Evolutionary conservation across 2,329 filamentous ascomycete species (phyloP).

Genomic region (Paracorniculantispora psalliotae): DNA sequence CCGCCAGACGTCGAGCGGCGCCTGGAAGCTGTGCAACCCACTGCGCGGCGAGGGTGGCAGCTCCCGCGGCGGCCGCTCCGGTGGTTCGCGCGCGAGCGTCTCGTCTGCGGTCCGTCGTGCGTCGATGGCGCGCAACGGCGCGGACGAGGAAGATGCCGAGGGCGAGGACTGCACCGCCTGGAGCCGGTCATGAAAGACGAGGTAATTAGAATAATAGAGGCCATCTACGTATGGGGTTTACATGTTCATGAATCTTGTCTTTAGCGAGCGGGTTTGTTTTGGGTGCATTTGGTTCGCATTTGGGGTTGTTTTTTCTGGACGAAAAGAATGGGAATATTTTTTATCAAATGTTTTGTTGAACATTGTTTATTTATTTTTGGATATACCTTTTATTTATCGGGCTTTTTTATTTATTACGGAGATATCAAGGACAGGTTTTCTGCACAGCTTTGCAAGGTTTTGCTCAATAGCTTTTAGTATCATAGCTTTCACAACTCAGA

Average conservation of each 20-base stretch:
- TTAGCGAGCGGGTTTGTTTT: constrained; percentile 4
- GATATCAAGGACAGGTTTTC: too few relatives aligned
- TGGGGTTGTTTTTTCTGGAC: background rate
- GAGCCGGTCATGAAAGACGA: background rate
- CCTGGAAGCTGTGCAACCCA: constrained; percentile 32
- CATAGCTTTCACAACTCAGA: too few relatives aligned
- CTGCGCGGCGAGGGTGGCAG: constrained; percentile 20
- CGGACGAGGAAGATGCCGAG: constrained; percentile 24
- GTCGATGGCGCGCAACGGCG: background rate
- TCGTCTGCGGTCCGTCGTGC: background rate
- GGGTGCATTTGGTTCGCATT: background rate
- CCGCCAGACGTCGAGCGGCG: constrained; percentile 16
- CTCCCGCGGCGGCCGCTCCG: constrained; percentile 5
- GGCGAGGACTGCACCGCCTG: constrained; percentile 21
- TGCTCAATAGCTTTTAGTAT: too few relatives aligned
- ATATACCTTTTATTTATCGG: too few relatives aligned
- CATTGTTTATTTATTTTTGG: background rate
- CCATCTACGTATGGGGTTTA: background rate
- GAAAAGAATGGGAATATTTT: background rate
- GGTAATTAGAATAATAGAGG: background rate
- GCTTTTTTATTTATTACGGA: too few relatives aligned
- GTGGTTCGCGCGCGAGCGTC: background rate
- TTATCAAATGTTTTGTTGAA: background rate
- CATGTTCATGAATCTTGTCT: background rate
- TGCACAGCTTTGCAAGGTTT: too few relatives aligned